Conservation (phyloP, 129 eudicot species). For the Centrapalus pauciflorus region DNA sequence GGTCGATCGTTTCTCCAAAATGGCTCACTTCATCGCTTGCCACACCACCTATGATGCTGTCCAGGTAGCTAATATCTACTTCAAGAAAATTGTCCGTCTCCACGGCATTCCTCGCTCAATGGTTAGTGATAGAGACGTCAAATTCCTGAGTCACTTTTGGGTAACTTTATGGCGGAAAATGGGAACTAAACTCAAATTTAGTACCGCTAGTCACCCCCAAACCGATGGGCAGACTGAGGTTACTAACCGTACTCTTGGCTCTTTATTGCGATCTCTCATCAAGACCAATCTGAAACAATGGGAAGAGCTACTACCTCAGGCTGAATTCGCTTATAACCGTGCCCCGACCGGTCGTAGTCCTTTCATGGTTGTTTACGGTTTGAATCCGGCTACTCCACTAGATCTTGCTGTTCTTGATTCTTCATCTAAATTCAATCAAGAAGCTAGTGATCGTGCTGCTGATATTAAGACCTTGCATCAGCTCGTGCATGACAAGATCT, state of each 20-base stretch:
- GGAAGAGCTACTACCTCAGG: neutral
- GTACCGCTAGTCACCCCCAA: slow-evolving; percentile 10
- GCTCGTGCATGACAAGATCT: neutral
- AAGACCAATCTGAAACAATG: neutral
- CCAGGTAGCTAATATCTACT: too few species aligned
- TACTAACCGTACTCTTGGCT: too few species aligned
- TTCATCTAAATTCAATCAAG: neutral
- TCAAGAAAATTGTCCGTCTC: too few species aligned
- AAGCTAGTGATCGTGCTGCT: neutral
- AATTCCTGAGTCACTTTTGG: neutral
- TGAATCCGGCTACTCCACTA: neutral
- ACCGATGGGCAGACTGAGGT: slow-evolving; percentile 1
- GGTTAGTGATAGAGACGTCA: neutral
- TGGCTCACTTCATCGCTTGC: neutral
- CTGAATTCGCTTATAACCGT: neutral
- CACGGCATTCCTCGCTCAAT: slow-evolving; percentile 10
- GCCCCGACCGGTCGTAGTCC: neutral
- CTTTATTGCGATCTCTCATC: too few species aligned
- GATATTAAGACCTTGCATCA: neutral
- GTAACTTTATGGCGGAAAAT: slow-evolving; percentile 5
- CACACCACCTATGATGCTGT: too few species aligned
- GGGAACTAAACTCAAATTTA: neutral
- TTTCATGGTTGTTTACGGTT: neutral
- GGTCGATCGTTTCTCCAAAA: too few species aligned
- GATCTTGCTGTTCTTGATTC: neutral